These are phyloP conservation scores for Odonthalia washingtoniensis DNA, from an alignment of 31 red algal species.

Conservation along the genomic window DNA sequence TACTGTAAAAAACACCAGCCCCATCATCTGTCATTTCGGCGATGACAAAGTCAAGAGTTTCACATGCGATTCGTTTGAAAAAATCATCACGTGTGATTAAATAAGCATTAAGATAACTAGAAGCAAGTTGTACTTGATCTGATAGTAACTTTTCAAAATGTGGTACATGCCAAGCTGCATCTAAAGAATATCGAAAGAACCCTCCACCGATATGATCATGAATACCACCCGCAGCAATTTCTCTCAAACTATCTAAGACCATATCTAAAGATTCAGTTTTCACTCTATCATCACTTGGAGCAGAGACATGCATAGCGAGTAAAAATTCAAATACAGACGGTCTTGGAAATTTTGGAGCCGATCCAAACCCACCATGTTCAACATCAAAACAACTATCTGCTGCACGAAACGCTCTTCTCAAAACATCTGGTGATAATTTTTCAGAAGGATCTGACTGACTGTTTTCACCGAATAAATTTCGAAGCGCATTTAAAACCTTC, in stretches of 20 bases:
- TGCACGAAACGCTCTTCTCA: slow-evolving; percentile 51
- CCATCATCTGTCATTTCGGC: slow-evolving; percentile 69
- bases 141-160: slow-evolving; percentile 95
- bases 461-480: slow-evolving; percentile 52
- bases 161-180: slow-evolving; percentile 86
- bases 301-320: slow-evolving; percentile 53
- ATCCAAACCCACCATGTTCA: slow-evolving; percentile 86
- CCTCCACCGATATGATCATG: slow-evolving; percentile 89
- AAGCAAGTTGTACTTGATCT: slow-evolving; percentile 73
- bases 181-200: slow-evolving; percentile 79
- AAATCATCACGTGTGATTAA: slow-evolving; percentile 52
- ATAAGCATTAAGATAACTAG: slow-evolving; percentile 74
- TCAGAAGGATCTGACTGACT: background rate
- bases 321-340: slow-evolving; percentile 83
- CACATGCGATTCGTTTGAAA: slow-evolving; percentile 39
- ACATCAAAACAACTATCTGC: slow-evolving; percentile 74
- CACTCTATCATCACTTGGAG: slow-evolving; percentile 40
- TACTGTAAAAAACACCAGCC: slow-evolving; percentile 78
- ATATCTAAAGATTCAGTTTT: slow-evolving; percentile 71
- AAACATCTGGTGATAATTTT: slow-evolving; percentile 11
- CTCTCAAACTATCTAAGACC: slow-evolving; percentile 72
- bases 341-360: slow-evolving; percentile 84
- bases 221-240: slow-evolving; percentile 85
- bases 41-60: slow-evolving; percentile 78
- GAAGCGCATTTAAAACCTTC: slow-evolving; percentile 57